phyloP scores from a whole-genome alignment of 495 filamentous ascomycete species.

The Aspergillus leporis region DNA sequence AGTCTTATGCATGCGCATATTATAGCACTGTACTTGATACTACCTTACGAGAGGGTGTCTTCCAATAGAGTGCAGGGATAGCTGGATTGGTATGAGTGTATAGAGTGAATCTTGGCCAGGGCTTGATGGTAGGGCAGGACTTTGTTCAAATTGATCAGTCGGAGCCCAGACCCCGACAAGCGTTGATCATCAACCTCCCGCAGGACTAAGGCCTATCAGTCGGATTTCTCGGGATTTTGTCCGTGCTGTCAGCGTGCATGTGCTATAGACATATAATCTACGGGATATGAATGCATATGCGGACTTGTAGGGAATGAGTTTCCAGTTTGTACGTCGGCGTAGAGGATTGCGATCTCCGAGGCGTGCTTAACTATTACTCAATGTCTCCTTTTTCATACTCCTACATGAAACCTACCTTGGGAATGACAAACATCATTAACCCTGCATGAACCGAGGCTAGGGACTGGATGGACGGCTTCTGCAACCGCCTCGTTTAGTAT shows the following conservation, averaged over 20 bases:
- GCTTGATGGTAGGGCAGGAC: background rate
- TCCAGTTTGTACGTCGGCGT: background rate
- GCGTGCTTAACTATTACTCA: background rate
- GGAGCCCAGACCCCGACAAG: slow-evolving; percentile 5
- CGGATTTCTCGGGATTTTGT: slow-evolving; percentile 6
- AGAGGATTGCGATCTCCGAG: background rate
- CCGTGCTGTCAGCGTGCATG: slow-evolving; percentile 9
- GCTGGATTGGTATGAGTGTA: background rate
- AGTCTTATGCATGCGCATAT: slow-evolving; percentile 3
- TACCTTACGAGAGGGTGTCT: background rate
- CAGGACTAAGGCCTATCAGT: slow-evolving; percentile 10
- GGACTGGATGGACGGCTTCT: background rate
- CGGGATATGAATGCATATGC: background rate
- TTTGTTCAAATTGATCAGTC: background rate
- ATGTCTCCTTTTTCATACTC: background rate
- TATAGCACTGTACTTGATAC: background rate
- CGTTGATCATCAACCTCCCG: slow-evolving; percentile 14
- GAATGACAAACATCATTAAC: background rate
- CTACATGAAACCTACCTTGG: background rate
- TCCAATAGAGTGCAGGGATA: background rate
- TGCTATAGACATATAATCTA: background rate
- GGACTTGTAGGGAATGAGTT: background rate
- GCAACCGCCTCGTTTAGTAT: background rate
- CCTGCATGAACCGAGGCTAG: background rate
- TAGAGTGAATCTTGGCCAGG: background rate